phyloP scores from a whole-genome alignment of 371 early-diverging fungal species.

The Mortierella polycephala region DNA sequence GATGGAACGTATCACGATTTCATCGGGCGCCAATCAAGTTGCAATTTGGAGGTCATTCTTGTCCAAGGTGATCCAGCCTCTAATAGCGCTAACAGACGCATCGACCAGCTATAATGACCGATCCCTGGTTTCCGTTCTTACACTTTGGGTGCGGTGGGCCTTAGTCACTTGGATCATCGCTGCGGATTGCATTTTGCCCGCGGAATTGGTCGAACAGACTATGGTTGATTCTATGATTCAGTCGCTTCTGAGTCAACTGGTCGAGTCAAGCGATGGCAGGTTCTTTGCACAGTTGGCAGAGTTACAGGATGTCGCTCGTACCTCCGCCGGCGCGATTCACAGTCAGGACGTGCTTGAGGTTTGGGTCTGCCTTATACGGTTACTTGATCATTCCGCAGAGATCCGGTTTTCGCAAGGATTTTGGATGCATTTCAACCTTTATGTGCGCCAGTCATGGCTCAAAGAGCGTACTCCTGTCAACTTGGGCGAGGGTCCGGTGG shows the following conservation, averaged over 20 bases:
- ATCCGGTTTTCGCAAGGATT: constrained; percentile 1
- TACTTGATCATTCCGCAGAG: constrained; percentile 11
- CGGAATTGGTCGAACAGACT: background rate
- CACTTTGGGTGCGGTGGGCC: constrained; percentile 29
- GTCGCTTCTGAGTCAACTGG: constrained; percentile 9
- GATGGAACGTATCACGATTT: constrained; percentile 4
- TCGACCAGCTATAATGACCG: background rate
- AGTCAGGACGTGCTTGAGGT: constrained; percentile 29
- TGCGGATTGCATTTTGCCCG: background rate
- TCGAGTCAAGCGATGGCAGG: constrained; percentile 7
- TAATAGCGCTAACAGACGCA: constrained; percentile 6
- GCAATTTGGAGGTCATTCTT: constrained; percentile 13
- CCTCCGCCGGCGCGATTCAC: background rate
- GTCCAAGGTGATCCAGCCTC: background rate
- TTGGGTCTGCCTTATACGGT: constrained; percentile 41
- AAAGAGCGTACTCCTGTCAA: background rate
- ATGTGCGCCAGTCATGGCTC: constrained; percentile 11
- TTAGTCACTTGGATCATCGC: constrained; percentile 20
- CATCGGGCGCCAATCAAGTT: background rate
- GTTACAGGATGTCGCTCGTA: background rate
- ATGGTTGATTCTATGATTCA: background rate
- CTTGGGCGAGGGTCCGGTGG: background rate
- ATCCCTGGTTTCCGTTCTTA: background rate
- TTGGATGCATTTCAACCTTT: constrained; percentile 33
- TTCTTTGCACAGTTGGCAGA: constrained; percentile 6